A percentile compares a stretch with the other conserved stretches of the same genome.
phyloP scores from a whole-genome alignment of 176 grass and related monocot genomes.

The Melocanna baccifera region DNA sequence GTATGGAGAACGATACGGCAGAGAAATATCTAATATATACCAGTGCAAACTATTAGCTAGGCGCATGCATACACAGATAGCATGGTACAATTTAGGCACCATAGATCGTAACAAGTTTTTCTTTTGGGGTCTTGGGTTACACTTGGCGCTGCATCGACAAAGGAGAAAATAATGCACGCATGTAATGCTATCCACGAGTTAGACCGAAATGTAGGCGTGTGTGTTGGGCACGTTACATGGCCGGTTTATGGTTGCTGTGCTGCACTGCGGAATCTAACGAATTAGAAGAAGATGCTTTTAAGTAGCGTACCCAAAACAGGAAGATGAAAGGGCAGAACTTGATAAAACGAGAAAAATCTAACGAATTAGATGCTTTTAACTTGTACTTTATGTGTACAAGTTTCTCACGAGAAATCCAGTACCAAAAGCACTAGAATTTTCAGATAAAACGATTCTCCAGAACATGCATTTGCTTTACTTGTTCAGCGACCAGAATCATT shows the following conservation, averaged over 20 bases:
- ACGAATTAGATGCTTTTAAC: too few species aligned
- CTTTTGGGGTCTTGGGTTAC: not conserved
- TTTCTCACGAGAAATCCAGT: not conserved
- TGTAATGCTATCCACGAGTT: not conserved
- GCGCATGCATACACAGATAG: too few species aligned
- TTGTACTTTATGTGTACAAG: too few species aligned
- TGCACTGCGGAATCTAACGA: not conserved
- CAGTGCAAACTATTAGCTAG: too few species aligned
- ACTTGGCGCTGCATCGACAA: not conserved
- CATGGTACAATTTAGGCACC: too few species aligned
- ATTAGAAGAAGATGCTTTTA: not conserved
- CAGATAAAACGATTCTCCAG: conserved; percentile 1
- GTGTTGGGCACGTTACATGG: not conserved
- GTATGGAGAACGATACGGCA: too few species aligned
- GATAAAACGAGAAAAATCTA: too few species aligned
- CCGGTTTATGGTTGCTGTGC: not conserved
- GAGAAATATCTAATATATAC: too few species aligned
- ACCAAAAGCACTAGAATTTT: not conserved
- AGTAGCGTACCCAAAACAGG: not conserved
- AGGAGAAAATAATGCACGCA: not conserved
- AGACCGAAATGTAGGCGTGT: not conserved
- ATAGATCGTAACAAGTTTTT: not conserved
- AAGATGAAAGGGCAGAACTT: not conserved
- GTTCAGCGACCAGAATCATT: conserved; percentile 5
- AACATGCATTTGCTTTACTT: conserved; percentile 1